Evolutionary conservation across 129 eudicot genomes (phyloP).

Genomic region (Lactuca saligna): DNA sequence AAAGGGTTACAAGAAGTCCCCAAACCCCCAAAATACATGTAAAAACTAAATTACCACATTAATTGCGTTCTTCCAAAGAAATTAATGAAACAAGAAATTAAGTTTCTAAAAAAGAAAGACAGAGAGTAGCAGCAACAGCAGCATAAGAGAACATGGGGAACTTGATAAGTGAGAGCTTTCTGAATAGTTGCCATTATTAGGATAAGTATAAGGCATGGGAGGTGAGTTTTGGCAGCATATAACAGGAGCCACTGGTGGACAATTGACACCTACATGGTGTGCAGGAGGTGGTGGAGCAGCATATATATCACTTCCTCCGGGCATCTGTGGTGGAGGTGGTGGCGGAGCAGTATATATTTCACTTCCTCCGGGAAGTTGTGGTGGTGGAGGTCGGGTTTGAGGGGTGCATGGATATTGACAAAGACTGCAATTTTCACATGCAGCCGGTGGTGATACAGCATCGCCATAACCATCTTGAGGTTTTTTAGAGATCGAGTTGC

Average conservation of each 20-base stretch:
- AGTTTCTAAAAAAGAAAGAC: conserved; percentile 12
- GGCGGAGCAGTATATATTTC: conserved; percentile 21
- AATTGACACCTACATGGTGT: conserved; percentile 9
- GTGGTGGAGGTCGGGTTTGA: conserved; percentile 27
- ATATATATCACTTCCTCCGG: conserved; percentile 30
- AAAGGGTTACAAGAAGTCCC: too few species aligned
- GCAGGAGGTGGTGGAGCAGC: conserved; percentile 36
- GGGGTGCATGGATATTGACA: conserved; percentile 43
- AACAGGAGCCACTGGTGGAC: conserved; percentile 43
- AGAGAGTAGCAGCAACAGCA: conserved; percentile 15
- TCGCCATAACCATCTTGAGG: conserved; percentile 34
- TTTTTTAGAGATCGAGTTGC: conserved; percentile 17
- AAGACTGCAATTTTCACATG: conserved; percentile 33
- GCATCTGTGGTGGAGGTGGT: conserved; percentile 33
- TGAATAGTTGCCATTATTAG: conserved; percentile 31
- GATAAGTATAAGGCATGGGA: conserved; percentile 43
- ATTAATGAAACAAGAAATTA: neutral
- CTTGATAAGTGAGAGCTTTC: conserved; percentile 20
- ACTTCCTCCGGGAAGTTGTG: conserved; percentile 21
- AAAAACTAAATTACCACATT: neutral
- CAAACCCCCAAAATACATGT: neutral
- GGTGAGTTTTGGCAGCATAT: conserved; percentile 45
- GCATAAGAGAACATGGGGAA: conserved; percentile 11
- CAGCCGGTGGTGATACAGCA: conserved; percentile 29
- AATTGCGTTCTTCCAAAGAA: neutral